Percentiles rank a stretch among this genome's conserved stretches.
Evolutionary conservation across 805 yeast species (phyloP).

Genomic region (Lachancea lanzarotensis): DNA sequence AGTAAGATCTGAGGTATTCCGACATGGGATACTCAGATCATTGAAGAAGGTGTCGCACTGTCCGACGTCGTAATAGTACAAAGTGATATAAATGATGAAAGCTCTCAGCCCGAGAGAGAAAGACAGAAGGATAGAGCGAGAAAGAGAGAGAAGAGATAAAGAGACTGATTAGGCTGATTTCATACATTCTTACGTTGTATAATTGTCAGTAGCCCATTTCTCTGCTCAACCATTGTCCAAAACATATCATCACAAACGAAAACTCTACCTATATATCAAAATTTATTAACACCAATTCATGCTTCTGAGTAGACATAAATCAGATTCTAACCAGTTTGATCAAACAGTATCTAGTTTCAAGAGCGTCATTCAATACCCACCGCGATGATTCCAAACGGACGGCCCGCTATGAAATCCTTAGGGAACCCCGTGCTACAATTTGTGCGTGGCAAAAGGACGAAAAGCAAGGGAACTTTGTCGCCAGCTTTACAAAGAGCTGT

Average conservation of each 20-base stretch:
- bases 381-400: background rate
- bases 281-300: background rate
- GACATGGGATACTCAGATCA: too few species aligned
- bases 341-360: too few species aligned
- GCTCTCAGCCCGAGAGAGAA: too few species aligned
- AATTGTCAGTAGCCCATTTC: too few species aligned
- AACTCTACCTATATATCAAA: background rate
- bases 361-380: background rate
- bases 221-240: too few species aligned
- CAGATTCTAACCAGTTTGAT: too few species aligned
- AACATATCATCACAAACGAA: background rate
- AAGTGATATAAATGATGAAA: background rate
- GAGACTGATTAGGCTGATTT: too few species aligned
- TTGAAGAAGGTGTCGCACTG: background rate
- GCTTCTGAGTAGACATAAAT: background rate
- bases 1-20: too few species aligned
- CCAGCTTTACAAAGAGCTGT: conserved; percentile 45
- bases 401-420: conserved; percentile 3
- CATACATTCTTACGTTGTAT: too few species aligned
- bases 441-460: conserved; percentile 47
- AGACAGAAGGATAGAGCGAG: too few species aligned
- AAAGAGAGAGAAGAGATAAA: too few species aligned
- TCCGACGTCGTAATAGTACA: background rate
- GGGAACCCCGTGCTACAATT: conserved; percentile 18
- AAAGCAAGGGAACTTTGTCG: conserved; percentile 33